Conservation (phyloP, 2,329 filamentous ascomycete species). For the Westerdykella aurantiaca region DNA sequence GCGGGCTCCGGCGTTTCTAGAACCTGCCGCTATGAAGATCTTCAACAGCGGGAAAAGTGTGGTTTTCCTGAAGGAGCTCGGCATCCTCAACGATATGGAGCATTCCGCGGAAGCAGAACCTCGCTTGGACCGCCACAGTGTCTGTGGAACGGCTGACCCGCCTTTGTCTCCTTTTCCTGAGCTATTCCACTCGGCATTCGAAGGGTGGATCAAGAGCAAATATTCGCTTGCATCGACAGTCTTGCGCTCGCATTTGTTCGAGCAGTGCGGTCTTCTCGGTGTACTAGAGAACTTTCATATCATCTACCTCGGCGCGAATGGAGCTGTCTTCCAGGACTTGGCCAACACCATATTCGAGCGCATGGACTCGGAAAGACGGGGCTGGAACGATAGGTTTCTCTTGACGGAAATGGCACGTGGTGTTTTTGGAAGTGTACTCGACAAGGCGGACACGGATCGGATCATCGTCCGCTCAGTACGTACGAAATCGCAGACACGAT, state of each 20-base stretch:
- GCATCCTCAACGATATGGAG: slow-evolving; percentile 41
- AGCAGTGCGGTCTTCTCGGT: slow-evolving; percentile 60
- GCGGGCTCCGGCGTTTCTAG: slow-evolving; percentile 69
- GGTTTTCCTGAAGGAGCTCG: slow-evolving; percentile 71
- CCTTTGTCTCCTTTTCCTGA: slow-evolving; percentile 65
- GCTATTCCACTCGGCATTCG: slow-evolving; percentile 65
- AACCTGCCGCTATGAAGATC: slow-evolving; percentile 62
- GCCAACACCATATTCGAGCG: slow-evolving; percentile 66
- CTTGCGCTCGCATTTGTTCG: slow-evolving; percentile 61
- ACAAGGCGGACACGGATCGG: slow-evolving; percentile 54
- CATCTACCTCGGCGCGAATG: slow-evolving; percentile 73
- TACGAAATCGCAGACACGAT: slow-evolving; percentile 48
- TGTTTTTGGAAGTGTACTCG: slow-evolving; percentile 52
- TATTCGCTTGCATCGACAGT: slow-evolving; percentile 63
- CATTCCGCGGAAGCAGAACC: slow-evolving; percentile 15
- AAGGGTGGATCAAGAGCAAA: slow-evolving; percentile 70
- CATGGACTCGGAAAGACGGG: slow-evolving; percentile 55
- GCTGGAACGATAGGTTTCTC: slow-evolving; percentile 76
- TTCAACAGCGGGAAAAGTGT: slow-evolving; percentile 87
- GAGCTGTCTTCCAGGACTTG: slow-evolving; percentile 60
- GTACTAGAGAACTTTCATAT: slow-evolving; percentile 62
- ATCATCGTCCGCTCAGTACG: slow-evolving; percentile 53
- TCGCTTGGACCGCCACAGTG: slow-evolving; percentile 51
- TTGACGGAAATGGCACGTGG: slow-evolving; percentile 73
- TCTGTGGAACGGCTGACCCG: slow-evolving; percentile 45